These are phyloP conservation scores for Daldinia eschscholtzii DNA, from an alignment of 2,329 filamentous ascomycete genomes.

Conservation along the genomic window DNA sequence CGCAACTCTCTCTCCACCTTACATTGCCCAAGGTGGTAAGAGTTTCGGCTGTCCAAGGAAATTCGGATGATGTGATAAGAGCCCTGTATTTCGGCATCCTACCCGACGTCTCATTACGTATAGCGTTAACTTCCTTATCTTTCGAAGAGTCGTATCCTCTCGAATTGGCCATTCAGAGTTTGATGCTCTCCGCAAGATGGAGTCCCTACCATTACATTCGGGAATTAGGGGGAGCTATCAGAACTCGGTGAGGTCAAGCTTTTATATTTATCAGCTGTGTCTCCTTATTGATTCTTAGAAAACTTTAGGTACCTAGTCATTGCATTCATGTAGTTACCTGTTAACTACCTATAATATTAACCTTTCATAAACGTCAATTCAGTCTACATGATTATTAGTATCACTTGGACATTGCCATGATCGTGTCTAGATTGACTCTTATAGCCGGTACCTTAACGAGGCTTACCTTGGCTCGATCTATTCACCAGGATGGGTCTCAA, in stretches of 20 bases:
- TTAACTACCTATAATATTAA: too few relatives aligned
- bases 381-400: neutral
- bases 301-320: neutral
- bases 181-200: constrained; percentile 23
- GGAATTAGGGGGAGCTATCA: constrained; percentile 30
- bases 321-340: neutral
- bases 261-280: constrained; percentile 15
- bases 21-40: neutral
- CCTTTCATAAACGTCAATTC: constrained; percentile 1
- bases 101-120: constrained; percentile 34
- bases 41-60: constrained; percentile 32
- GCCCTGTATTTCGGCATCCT: constrained; percentile 42
- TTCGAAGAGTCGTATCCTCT: constrained; percentile 14
- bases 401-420: constrained; percentile 25
- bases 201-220: constrained; percentile 20
- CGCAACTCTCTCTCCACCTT: constrained; percentile 17
- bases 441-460: constrained; percentile 40
- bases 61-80: constrained; percentile 45
- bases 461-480: constrained; percentile 33
- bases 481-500: constrained; percentile 35
- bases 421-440: constrained; percentile 42
- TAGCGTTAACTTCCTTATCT: constrained; percentile 30
- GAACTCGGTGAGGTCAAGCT: constrained; percentile 13
- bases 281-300: neutral
- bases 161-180: constrained; percentile 36